Percentiles rank a stretch among this genome's conserved stretches.
phyloP scores from a whole-genome alignment of 1,139 yeast genomes.

The Suhomyces anneliseae region DNA sequence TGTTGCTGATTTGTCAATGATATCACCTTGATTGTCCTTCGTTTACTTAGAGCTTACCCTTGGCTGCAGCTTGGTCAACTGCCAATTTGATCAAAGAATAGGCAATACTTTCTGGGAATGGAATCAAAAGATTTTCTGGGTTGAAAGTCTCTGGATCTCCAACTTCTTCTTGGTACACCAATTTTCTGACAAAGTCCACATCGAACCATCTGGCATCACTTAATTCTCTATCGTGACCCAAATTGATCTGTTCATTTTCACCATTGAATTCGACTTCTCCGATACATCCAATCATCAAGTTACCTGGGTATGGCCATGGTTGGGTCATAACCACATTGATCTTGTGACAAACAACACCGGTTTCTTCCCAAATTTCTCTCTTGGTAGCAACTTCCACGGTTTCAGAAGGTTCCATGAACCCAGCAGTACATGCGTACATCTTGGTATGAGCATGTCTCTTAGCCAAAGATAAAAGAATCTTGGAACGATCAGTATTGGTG shows the following conservation, averaged over 20 bases:
- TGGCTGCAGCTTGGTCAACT: slow-evolving; percentile 38
- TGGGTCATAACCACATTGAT: slow-evolving; percentile 70
- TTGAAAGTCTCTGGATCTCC: slow-evolving; percentile 26
- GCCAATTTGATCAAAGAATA: slow-evolving; percentile 42
- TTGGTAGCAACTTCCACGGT: slow-evolving; percentile 84
- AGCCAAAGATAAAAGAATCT: slow-evolving; percentile 70
- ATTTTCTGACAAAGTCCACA: slow-evolving; percentile 47
- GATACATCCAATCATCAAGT: slow-evolving; percentile 89
- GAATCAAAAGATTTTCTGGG: slow-evolving; percentile 43
- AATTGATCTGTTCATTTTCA: slow-evolving; percentile 56
- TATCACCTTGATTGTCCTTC: neutral
- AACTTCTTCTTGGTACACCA: slow-evolving; percentile 39
- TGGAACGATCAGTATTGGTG: slow-evolving; percentile 57
- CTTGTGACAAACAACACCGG: slow-evolving; percentile 70
- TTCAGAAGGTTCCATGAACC: slow-evolving; percentile 94
- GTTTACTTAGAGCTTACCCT: slow-evolving; percentile 1
- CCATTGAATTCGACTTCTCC: slow-evolving; percentile 68
- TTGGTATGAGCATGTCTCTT: slow-evolving; percentile 48
- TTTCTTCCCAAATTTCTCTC: slow-evolving; percentile 93
- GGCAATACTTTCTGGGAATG: slow-evolving; percentile 45
- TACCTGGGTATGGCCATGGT: slow-evolving; percentile 97
- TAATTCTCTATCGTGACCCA: slow-evolving; percentile 83
- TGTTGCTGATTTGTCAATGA: neutral
- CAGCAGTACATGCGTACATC: slow-evolving; percentile 86
- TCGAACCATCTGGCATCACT: slow-evolving; percentile 86